Percentiles rank a stretch among this genome's conserved stretches.
Evolutionary conservation across 164 flowering plant genomes (phyloP).

Genomic region (Umbellularia californica): DNA sequence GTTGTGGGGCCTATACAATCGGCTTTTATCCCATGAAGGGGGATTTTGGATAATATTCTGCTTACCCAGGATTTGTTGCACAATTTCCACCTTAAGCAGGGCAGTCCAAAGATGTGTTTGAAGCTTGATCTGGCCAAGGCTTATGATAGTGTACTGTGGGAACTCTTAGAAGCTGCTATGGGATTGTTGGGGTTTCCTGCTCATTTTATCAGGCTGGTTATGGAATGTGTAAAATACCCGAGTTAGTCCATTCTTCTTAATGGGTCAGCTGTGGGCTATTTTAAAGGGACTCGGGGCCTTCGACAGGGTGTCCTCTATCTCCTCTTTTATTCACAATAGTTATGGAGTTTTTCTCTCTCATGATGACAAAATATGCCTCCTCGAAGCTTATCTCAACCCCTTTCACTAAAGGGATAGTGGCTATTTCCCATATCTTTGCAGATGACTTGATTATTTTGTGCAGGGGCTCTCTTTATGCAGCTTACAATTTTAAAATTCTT

Average conservation of each 20-base stretch:
- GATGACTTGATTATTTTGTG: neutral
- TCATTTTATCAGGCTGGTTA: neutral
- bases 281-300: neutral
- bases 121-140: no score
- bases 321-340: neutral
- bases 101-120: no score
- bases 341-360: neutral
- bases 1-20: no score
- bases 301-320: neutral
- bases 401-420: neutral
- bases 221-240: neutral
- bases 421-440: neutral
- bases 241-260: neutral
- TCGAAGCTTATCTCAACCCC: neutral
- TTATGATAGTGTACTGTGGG: no score
- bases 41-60: no score
- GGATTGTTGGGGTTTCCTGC: neutral
- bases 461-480: neutral
- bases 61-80: no score
- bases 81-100: no score
- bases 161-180: neutral
- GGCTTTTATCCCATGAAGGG: no score
- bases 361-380: neutral
- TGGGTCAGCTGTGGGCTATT: neutral
- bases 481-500: neutral